phyloP scores from a whole-genome alignment of 1,139 yeast species.

The Sugiyamaella grinbergsii region DNA sequence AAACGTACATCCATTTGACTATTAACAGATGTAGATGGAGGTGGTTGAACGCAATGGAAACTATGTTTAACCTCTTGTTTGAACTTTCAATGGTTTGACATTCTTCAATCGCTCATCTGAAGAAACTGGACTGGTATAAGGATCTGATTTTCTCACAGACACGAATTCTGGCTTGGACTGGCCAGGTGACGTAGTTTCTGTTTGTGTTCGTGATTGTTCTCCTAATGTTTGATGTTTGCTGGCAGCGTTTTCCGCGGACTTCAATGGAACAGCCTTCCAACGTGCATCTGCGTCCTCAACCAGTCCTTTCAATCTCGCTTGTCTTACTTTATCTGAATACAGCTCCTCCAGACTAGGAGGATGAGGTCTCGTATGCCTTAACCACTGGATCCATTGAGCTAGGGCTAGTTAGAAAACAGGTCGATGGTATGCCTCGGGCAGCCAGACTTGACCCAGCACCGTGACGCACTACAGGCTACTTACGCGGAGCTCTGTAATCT shows the following conservation, averaged over 20 bases:
- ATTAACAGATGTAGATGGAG: background rate
- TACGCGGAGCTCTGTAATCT: constrained; percentile 49
- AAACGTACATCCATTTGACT: constrained; percentile 4
- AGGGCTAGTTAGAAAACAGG: background rate
- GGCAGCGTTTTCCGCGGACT: constrained; percentile 19
- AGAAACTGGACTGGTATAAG: constrained; percentile 14
- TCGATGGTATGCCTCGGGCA: background rate
- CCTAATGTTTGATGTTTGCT: background rate
- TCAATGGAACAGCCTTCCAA: constrained; percentile 51
- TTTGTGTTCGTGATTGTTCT: background rate
- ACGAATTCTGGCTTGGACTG: background rate
- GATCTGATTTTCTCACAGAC: constrained; percentile 6
- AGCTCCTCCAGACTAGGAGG: constrained; percentile 69
- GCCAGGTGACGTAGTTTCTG: background rate
- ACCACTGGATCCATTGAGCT: constrained; percentile 84
- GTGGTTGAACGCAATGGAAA: background rate
- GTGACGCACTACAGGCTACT: constrained; percentile 17
- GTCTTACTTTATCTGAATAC: constrained; percentile 58
- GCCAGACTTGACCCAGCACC: background rate
- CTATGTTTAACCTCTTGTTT: constrained; percentile 8
- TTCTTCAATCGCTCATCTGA: constrained; percentile 17
- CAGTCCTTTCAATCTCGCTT: constrained; percentile 55
- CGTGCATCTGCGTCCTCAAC: constrained; percentile 63
- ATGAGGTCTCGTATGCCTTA: constrained; percentile 59
- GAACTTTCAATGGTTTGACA: constrained; percentile 13